Conservation (phyloP, 768 basidiomycete species). For the Agaricus subrufescens region DNA sequence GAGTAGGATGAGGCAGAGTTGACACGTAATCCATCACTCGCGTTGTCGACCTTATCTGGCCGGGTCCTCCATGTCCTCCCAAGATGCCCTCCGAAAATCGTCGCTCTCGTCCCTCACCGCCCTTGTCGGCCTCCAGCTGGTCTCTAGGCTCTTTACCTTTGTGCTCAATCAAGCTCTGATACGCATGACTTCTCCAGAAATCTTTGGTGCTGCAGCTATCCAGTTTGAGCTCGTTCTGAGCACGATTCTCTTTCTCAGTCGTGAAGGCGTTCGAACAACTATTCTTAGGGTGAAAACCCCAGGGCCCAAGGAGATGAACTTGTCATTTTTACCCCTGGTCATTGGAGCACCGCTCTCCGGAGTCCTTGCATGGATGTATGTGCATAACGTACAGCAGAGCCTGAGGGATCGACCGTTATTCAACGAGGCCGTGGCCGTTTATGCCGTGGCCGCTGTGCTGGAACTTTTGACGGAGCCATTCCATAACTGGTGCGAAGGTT, state of each 20-base stretch:
- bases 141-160: constrained; percentile 85
- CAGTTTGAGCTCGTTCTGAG: constrained; percentile 91
- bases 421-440: constrained; percentile 53
- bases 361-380: constrained; percentile 48
- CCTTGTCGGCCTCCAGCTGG: constrained; percentile 81
- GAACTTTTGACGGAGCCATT: constrained; percentile 84
- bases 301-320: constrained; percentile 27
- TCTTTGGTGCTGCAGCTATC: constrained; percentile 87
- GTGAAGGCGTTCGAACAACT: constrained; percentile 91
- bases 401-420: constrained; percentile 66
- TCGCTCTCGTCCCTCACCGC: constrained; percentile 48
- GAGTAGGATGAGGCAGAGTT: no score
- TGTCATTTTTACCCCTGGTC: constrained; percentile 60
- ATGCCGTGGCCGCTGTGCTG: constrained; percentile 66
- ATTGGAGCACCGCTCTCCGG: constrained; percentile 66
- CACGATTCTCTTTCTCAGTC: constrained; percentile 85
- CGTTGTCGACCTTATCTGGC: no score
- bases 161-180: constrained; percentile 83
- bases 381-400: constrained; percentile 42
- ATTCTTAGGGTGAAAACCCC: constrained; percentile 53
- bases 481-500: constrained; percentile 57
- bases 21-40: no score
- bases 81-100: constrained; percentile 23
- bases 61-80: not conserved
- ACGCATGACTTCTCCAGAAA: constrained; percentile 76